These are phyloP conservation scores for Tephrocybe sp. DNA, from an alignment of 768 basidiomycete species.

Conservation along the genomic window DNA sequence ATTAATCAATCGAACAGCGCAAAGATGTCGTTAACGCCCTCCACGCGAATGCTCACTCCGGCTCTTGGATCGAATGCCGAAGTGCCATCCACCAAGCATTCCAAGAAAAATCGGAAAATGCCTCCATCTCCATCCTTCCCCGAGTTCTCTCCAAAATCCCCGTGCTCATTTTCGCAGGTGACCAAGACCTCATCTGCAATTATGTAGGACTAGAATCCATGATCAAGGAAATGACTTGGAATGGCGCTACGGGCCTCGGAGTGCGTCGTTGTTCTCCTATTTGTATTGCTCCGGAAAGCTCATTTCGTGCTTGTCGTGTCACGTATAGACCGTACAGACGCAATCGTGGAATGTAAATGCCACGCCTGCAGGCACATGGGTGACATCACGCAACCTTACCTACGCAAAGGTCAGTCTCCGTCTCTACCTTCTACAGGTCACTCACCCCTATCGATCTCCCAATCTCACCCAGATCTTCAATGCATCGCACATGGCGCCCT, in stretches of 20 bases:
- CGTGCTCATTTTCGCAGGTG: constrained; percentile 90
- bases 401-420: constrained; percentile 72
- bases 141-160: constrained; percentile 74
- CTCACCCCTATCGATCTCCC: not conserved
- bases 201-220: constrained; percentile 86
- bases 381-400: constrained; percentile 82
- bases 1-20: constrained; percentile 49
- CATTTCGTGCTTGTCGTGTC: constrained; percentile 9
- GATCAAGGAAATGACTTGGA: constrained; percentile 84
- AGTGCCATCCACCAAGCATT: constrained; percentile 64
- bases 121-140: constrained; percentile 77
- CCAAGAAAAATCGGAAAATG: constrained; percentile 49
- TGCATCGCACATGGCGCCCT: constrained; percentile 95
- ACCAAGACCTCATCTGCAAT: constrained; percentile 97
- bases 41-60: constrained; percentile 74
- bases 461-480: constrained; percentile 64
- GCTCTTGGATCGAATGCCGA: constrained; percentile 87
- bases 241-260: constrained; percentile 77
- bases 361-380: constrained; percentile 87
- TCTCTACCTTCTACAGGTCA: not conserved
- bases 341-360: constrained; percentile 76
- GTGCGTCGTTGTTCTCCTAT: constrained; percentile 47
- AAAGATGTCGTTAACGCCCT: constrained; percentile 77
- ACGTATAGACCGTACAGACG: constrained; percentile 56
- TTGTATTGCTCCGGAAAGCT: not conserved